These are phyloP conservation scores for Musa beccarii DNA, from an alignment of 176 grass and related monocot species.

Conservation along the genomic window DNA sequence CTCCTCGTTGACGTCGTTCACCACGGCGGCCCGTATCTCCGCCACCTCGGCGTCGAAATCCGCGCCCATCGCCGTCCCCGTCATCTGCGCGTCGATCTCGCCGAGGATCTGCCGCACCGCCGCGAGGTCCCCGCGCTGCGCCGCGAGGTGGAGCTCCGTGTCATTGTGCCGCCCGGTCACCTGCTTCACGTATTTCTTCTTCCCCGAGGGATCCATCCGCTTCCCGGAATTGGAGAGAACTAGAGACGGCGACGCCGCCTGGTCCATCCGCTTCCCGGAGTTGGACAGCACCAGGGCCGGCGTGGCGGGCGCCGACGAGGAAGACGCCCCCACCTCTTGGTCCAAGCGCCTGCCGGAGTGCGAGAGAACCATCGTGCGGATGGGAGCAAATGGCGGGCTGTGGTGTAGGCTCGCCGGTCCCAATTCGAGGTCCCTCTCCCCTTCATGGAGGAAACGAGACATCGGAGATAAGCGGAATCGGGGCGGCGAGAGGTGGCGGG, in stretches of 20 bases:
- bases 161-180: constrained; percentile 92
- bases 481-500: not conserved
- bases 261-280: constrained; percentile 1
- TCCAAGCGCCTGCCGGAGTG: no score
- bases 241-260: constrained; percentile 8
- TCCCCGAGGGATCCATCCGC: constrained; percentile 71
- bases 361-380: constrained; percentile 21
- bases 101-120: constrained; percentile 64
- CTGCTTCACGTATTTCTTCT: constrained; percentile 99
- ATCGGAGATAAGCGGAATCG: not conserved
- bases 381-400: constrained; percentile 11
- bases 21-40: constrained; percentile 79
- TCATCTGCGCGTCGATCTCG: constrained; percentile 87
- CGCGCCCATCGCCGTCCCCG: constrained; percentile 37
- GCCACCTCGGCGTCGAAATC: constrained; percentile 80
- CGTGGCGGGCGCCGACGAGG: no score
- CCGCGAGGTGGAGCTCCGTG: constrained; percentile 96
- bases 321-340: no score
- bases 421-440: constrained; percentile 21
- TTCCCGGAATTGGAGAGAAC: constrained; percentile 84
- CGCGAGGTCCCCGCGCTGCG: constrained; percentile 74
- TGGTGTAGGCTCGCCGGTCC: constrained; percentile 26
- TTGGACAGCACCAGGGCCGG: not conserved
- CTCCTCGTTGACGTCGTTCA: constrained; percentile 83
- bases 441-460: not conserved